Percentiles rank a stretch among this genome's conserved stretches.
These are phyloP conservation scores for Corymbia citriodora DNA, from an alignment of 441 rosid genomes.

Conservation along the genomic window DNA sequence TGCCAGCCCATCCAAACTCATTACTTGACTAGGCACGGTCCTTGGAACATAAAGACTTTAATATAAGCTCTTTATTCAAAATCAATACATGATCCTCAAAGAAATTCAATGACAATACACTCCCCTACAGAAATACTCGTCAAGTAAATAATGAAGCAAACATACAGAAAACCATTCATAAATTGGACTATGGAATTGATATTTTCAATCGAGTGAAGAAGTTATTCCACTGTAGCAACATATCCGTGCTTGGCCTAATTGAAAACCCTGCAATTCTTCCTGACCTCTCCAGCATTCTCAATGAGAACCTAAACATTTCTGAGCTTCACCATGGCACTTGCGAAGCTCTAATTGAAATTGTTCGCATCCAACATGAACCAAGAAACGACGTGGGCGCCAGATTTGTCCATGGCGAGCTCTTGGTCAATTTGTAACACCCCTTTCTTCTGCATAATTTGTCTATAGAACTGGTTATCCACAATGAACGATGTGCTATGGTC, in stretches of 20 bases:
- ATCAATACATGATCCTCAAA: not conserved
- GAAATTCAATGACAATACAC: not conserved
- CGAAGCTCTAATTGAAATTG: constrained; percentile 29
- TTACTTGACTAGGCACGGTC: not conserved
- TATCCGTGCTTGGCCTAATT: not conserved
- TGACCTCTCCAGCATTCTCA: constrained; percentile 43
- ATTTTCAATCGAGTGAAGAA: not conserved
- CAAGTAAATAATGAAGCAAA: not conserved
- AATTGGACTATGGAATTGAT: not conserved
- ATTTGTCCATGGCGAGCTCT: constrained; percentile 29
- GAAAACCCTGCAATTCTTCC: constrained; percentile 36
- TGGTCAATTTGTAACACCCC: constrained; percentile 64
- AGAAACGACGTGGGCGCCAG: constrained; percentile 35
- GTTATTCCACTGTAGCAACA: not conserved
- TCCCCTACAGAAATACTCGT: not conserved
- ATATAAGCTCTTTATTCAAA: not conserved
- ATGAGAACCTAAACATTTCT: constrained; percentile 30
- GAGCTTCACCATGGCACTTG: constrained; percentile 43
- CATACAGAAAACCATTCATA: not conserved
- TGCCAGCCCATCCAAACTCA: not conserved
- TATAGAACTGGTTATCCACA: constrained; percentile 48
- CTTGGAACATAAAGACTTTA: not conserved
- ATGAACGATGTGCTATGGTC: constrained; percentile 48
- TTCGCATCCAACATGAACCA: constrained; percentile 30
- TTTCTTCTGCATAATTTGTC: constrained; percentile 31